These are phyloP conservation scores for Ophiostoma novo-ulmi DNA, from an alignment of 2,329 filamentous ascomycete genomes.

Conservation along the genomic window DNA sequence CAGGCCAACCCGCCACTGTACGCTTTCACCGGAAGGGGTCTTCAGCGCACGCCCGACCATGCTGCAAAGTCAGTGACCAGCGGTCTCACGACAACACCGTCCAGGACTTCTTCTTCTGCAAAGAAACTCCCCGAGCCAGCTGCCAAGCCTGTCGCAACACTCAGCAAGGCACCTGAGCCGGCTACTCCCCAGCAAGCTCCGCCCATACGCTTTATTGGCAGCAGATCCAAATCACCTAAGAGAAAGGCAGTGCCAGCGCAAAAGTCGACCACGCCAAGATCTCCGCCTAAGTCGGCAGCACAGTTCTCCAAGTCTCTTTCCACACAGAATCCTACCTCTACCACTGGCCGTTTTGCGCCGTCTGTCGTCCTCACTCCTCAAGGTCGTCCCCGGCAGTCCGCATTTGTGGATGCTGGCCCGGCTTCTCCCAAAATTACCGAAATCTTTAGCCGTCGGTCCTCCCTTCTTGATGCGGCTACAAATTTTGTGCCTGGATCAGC, in stretches of 20 bases:
- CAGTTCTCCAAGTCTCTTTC: conserved; percentile 44
- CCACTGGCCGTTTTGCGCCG: conserved; percentile 53
- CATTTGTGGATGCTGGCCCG: conserved; percentile 61
- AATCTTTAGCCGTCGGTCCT: conserved; percentile 64
- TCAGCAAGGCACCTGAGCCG: conserved; percentile 13
- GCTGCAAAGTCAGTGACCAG: background rate
- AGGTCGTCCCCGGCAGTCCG: conserved; percentile 58
- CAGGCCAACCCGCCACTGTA: conserved; percentile 52
- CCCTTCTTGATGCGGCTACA: conserved; percentile 62
- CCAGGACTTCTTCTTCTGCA: background rate
- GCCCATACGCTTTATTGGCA: conserved; percentile 29
- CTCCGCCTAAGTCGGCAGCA: conserved; percentile 30
- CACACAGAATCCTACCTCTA: conserved; percentile 48
- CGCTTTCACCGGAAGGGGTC: conserved; percentile 46
- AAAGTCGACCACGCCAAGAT: conserved; percentile 32
- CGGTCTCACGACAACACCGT: background rate
- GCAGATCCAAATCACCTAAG: conserved; percentile 32
- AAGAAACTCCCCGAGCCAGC: conserved; percentile 4
- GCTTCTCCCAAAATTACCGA: conserved; percentile 70
- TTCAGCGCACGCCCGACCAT: conserved; percentile 46
- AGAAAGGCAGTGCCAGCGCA: conserved; percentile 26
- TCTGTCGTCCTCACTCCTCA: conserved; percentile 60
- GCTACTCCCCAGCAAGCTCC: conserved; percentile 26
- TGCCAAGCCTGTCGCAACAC: background rate
- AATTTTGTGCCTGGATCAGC: conserved; percentile 55